These are phyloP conservation scores for Citrullus mucosospermus DNA, from an alignment of 306 rosid species.

Conservation along the genomic window DNA sequence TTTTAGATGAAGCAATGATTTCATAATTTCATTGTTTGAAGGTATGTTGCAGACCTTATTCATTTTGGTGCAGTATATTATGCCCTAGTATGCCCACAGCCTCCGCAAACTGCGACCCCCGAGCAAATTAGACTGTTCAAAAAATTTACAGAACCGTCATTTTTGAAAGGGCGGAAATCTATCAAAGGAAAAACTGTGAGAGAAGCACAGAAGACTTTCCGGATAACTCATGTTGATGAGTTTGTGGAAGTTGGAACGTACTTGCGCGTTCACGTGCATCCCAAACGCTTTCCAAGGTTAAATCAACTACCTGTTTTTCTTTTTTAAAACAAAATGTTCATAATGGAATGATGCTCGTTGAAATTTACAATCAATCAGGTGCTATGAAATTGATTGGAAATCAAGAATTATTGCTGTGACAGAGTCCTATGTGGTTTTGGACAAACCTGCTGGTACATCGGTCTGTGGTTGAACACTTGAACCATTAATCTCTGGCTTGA, in stretches of 20 bases:
- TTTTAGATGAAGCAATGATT: constrained; percentile 15
- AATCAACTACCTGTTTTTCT: neutral
- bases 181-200: constrained; percentile 75
- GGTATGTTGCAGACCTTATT: constrained; percentile 77
- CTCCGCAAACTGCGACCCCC: constrained; percentile 78
- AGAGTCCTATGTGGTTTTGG: constrained; percentile 74
- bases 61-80: constrained; percentile 87
- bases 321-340: neutral
- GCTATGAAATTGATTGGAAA: constrained; percentile 87
- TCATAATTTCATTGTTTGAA: constrained; percentile 35
- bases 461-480: constrained; percentile 36
- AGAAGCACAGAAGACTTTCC: constrained; percentile 81
- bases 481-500: constrained; percentile 12
- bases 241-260: constrained; percentile 71
- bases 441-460: constrained; percentile 88
- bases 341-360: constrained; percentile 16
- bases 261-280: constrained; percentile 76
- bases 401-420: constrained; percentile 69
- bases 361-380: constrained; percentile 35
- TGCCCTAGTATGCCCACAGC: constrained; percentile 85
- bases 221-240: constrained; percentile 48
- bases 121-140: constrained; percentile 58
- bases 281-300: constrained; percentile 84
- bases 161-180: constrained; percentile 49
- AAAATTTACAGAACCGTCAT: constrained; percentile 53